Evolutionary conservation across 345 rosid species (phyloP).

Genomic region (Trapa bicornis): DNA sequence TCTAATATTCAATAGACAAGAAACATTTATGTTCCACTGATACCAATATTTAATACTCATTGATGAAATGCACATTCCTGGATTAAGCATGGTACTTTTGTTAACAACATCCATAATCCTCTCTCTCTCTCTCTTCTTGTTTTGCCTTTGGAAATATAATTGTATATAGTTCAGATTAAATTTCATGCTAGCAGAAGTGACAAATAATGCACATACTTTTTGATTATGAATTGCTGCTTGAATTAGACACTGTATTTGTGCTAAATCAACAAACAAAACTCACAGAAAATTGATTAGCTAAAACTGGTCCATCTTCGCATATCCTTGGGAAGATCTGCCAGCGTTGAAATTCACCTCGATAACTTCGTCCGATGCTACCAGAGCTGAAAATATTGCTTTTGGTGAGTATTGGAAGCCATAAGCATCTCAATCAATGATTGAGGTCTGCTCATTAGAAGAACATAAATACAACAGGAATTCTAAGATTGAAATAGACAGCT

Average conservation of each 20-base stretch:
- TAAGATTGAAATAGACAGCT: neutral
- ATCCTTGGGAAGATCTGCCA: constrained; percentile 71
- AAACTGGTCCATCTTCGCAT: constrained; percentile 63
- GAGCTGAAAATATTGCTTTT: constrained; percentile 20
- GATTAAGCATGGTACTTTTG: neutral
- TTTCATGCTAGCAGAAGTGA: neutral
- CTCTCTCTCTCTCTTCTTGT: neutral
- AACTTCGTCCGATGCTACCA: constrained; percentile 91
- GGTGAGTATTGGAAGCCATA: neutral
- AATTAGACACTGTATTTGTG: neutral
- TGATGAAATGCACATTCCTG: neutral
- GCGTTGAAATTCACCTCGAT: constrained; percentile 77
- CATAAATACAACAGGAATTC: neutral
- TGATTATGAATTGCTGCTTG: neutral
- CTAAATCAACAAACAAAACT: constrained; percentile 21
- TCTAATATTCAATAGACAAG: neutral
- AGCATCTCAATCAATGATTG: neutral
- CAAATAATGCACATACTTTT: neutral
- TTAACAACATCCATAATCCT: neutral
- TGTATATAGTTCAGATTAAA: neutral
- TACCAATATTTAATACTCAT: neutral
- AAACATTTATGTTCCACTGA: neutral
- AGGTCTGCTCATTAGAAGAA: neutral
- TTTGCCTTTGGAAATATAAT: neutral
- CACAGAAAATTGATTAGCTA: constrained; percentile 92